These are phyloP conservation scores for Solanum pimpinellifolium DNA, from an alignment of 257 asterid species.

Conservation along the genomic window DNA sequence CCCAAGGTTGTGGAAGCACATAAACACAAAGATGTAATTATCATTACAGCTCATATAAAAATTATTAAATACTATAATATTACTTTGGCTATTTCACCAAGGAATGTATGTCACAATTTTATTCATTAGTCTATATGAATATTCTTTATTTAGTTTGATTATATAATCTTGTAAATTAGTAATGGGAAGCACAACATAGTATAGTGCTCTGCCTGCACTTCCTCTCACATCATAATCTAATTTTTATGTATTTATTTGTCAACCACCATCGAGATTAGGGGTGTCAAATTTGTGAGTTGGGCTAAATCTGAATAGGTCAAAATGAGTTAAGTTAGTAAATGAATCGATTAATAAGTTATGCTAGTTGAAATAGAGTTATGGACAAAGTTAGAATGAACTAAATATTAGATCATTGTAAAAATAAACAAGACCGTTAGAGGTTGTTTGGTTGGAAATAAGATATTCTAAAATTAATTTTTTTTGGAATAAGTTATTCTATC, in stretches of 20 bases:
- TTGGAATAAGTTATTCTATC: too few relatives aligned
- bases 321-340: too few relatives aligned
- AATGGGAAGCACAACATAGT: background rate
- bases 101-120: background rate
- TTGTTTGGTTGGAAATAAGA: too few relatives aligned
- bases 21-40: background rate
- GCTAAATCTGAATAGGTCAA: too few relatives aligned
- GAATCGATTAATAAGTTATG: background rate
- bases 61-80: background rate
- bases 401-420: too few relatives aligned
- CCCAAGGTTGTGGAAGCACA: conserved; percentile 1
- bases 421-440: too few relatives aligned
- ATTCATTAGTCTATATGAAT: background rate
- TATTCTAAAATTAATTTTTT: too few relatives aligned
- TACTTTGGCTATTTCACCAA: background rate
- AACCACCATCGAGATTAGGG: background rate
- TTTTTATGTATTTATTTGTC: background rate
- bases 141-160: background rate
- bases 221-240: background rate
- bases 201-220: background rate
- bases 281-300: background rate
- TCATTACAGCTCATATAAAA: background rate
- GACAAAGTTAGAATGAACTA: too few relatives aligned
- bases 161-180: background rate
- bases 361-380: too few relatives aligned